These are phyloP conservation scores for Plasmodium reichenowi DNA, from an alignment of 169 alveolate species.

Conservation along the genomic window DNA sequence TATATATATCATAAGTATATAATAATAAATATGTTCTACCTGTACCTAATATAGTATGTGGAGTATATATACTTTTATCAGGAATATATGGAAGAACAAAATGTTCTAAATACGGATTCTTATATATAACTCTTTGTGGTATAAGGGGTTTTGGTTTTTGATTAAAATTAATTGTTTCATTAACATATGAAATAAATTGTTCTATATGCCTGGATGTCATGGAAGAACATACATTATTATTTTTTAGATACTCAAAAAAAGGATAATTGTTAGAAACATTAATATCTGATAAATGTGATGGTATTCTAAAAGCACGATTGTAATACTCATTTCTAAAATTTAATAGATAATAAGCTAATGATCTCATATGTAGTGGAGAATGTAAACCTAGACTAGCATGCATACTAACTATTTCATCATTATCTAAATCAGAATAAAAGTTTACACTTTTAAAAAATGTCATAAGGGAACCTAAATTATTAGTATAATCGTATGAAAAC, in stretches of 20 bases:
- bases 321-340: slow-evolving; percentile 68
- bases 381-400: slow-evolving; percentile 53
- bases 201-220: slow-evolving; percentile 9
- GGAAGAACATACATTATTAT: slow-evolving; percentile 31
- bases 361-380: slow-evolving; percentile 64
- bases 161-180: slow-evolving; percentile 60
- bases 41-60: slow-evolving; percentile 52
- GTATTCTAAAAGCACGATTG: slow-evolving; percentile 35
- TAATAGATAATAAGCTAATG: slow-evolving; percentile 49
- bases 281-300: slow-evolving; percentile 49
- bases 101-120: slow-evolving; percentile 50
- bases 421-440: slow-evolving; percentile 70
- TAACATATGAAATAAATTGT: slow-evolving; percentile 38
- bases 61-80: slow-evolving; percentile 18
- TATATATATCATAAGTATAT: slow-evolving; percentile 51
- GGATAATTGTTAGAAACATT: slow-evolving; percentile 50
- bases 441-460: slow-evolving; percentile 36
- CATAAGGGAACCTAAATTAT: slow-evolving; percentile 43
- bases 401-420: slow-evolving; percentile 54
- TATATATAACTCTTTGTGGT: slow-evolving; percentile 62
- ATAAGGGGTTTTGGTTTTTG: slow-evolving; percentile 67
- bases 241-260: slow-evolving; percentile 51
- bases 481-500: slow-evolving; percentile 24
- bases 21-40: slow-evolving; percentile 47
- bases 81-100: slow-evolving; percentile 16